phyloP scores from a whole-genome alignment of 2,329 filamentous ascomycete species.

The Pseudogymnoascus sp. region DNA sequence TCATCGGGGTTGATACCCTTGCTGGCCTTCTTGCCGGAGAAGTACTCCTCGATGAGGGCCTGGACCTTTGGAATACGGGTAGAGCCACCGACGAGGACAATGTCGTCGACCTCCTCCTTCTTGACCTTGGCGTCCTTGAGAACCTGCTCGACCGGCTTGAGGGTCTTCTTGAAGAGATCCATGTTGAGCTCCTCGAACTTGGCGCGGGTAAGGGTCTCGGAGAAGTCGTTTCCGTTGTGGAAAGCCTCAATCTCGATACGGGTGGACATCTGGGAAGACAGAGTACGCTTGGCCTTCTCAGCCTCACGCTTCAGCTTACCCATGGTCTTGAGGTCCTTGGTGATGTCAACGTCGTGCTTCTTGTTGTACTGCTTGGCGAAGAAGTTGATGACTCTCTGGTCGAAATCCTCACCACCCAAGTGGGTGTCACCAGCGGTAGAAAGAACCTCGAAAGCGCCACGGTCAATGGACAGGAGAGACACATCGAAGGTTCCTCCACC shows the following conservation, averaged over 20 bases:
- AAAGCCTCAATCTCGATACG: conserved; percentile 96
- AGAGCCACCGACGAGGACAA: conserved; percentile 95
- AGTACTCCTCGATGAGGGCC: conserved; percentile 90
- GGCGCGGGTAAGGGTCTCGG: conserved; percentile 93
- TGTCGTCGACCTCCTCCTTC: conserved; percentile 91
- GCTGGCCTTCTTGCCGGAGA: conserved; percentile 89
- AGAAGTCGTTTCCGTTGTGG: conserved; percentile 95
- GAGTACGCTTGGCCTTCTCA: conserved; percentile 98
- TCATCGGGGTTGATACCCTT: conserved; percentile 99
- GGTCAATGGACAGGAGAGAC: conserved; percentile 81
- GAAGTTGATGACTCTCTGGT: conserved; percentile 94
- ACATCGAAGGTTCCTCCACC: conserved; percentile 95
- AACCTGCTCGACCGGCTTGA: conserved; percentile 98
- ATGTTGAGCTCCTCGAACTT: conserved; percentile 99
- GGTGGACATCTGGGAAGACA: conserved; percentile 88
- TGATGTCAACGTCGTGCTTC: conserved; percentile 87
- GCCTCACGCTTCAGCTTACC: conserved; percentile 99
- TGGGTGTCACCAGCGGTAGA: conserved; percentile 95
- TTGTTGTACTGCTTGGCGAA: conserved; percentile 98
- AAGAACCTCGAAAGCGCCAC: conserved; percentile 89
- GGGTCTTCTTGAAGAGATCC: conserved; percentile 97
- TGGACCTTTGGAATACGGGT: conserved; percentile 99
- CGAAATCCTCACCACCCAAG: conserved; percentile 97
- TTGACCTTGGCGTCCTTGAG: conserved; percentile 96
- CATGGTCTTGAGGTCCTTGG: conserved; percentile 95